phyloP scores from a whole-genome alignment of 257 asterid species.

The Solanum bulbocastanum region DNA sequence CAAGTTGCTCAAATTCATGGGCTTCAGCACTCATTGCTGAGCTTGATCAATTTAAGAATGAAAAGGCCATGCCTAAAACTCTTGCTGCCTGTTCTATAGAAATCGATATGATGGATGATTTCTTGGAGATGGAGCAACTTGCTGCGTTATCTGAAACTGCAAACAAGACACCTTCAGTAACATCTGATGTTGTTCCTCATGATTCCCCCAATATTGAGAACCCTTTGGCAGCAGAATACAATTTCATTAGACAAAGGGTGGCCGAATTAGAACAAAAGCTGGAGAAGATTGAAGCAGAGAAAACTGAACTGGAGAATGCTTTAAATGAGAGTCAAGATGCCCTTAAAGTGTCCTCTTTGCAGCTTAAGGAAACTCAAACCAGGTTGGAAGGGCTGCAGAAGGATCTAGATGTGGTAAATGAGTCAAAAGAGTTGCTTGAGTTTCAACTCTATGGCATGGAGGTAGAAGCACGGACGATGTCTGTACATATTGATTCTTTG shows the following conservation, averaged over 20 bases:
- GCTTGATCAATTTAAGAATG: conserved; percentile 52
- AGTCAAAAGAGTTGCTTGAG: conserved; percentile 44
- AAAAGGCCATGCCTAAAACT: conserved; percentile 24
- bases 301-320: conserved; percentile 28
- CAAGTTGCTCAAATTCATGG: conserved; percentile 38
- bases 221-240: conserved; percentile 31
- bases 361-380: conserved; percentile 21
- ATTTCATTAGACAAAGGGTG: conserved; percentile 24
- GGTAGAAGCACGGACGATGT: conserved; percentile 41
- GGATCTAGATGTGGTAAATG: conserved; percentile 28
- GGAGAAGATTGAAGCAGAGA: conserved; percentile 38
- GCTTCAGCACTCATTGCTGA: conserved; percentile 42
- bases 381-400: conserved; percentile 34
- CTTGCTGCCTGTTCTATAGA: conserved; percentile 30
- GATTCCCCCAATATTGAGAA: conserved; percentile 27
- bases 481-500: conserved; percentile 31
- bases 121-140: conserved; percentile 76
- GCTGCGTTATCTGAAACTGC: conserved; percentile 51
- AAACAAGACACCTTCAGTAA: conserved; percentile 19
- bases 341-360: conserved; percentile 25
- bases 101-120: conserved; percentile 76
- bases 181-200: conserved; percentile 19
- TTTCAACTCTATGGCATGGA: conserved; percentile 46
- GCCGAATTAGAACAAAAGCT: conserved; percentile 50
- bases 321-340: conserved; percentile 29